These are phyloP conservation scores for Asterionellopsis glacialis DNA, from an alignment of 108 stramenopile species.

Conservation along the genomic window DNA sequence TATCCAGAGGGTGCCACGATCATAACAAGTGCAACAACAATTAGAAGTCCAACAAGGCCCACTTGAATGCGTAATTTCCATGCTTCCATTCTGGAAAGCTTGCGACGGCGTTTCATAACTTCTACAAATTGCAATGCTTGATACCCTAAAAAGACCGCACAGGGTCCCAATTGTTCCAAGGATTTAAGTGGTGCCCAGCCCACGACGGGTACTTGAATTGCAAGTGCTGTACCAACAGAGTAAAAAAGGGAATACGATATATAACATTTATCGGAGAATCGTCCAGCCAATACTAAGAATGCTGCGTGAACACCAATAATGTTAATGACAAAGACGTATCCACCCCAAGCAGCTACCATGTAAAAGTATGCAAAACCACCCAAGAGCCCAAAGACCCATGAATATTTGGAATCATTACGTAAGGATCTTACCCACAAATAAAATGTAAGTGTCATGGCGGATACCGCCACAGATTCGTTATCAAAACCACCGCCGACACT, in stretches of 20 bases:
- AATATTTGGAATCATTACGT: constrained; percentile 32
- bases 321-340: constrained; percentile 98
- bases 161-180: constrained; percentile 81
- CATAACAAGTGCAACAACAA: constrained; percentile 39
- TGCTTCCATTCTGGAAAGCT: constrained; percentile 41
- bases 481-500: constrained; percentile 98
- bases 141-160: constrained; percentile 67
- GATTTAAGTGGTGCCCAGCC: constrained; percentile 88
- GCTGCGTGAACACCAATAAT: constrained; percentile 93
- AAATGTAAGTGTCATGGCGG: constrained; percentile 92
- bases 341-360: constrained; percentile 97
- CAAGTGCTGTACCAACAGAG: constrained; percentile 81
- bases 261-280: constrained; percentile 85
- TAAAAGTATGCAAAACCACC: constrained; percentile 86
- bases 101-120: constrained; percentile 34
- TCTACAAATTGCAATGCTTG: constrained; percentile 76
- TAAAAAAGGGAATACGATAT: constrained; percentile 92
- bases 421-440: constrained; percentile 89
- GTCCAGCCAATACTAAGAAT: constrained; percentile 70
- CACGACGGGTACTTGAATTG: constrained; percentile 93
- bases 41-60: constrained; percentile 28
- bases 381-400: constrained; percentile 52
- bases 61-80: constrained; percentile 66
- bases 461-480: constrained; percentile 94
- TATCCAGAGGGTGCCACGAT: constrained; percentile 84